Evolutionary conservation across 108 stramenopile species (phyloP), one percentile per base, ranked within the genome.

Genomic region (Pseudonitzschia multiseries): DNA sequence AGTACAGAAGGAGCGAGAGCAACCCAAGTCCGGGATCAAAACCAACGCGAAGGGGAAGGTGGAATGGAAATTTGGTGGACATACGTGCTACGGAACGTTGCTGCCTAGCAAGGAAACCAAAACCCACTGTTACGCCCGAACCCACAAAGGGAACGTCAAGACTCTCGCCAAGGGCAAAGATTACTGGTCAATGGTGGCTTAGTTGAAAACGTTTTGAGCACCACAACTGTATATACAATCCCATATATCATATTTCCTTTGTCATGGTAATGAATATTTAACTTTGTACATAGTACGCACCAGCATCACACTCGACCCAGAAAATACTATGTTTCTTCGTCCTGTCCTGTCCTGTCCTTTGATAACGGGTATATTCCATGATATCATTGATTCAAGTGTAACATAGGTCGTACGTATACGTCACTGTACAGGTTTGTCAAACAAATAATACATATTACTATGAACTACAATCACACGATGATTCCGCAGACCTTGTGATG

Each of bases 151-250:
- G 5, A 62, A 62, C 29, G 40, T 20, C 29, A 62, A 62, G 31
- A 62, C 61, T 18, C 36, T 62, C n/a, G 61, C 61, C 32, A 62
- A 62, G 36, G 61, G 61, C 26, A 62, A 62, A 20, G 61, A 62
- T 0, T 62, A 62, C n/a, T 62, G 61, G 61, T 62, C 61, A 2
- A 8, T 62, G 20, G 4, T 62, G 14, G 54, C 21, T 1, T 56
- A 56, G 54, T 26, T 17, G 6, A 2, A 10, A 4, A 8, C 50
- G 20, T 8, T 51, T 51, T 51, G 8, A 6, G 36, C 2, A 6
- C n/a, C 50, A n/a, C 4, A 4, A n/a, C 6, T 51, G 50, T 51
- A 8, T 51, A 10, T 51, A 51, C n/a, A n/a, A 4, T 36, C 2
- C 36, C 36, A 6, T 36, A 6, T 36, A 36, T 2, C 2, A 5